phyloP scores from a whole-genome alignment of 176 grass and related monocot species.

The Sorghum bicolor region Sorghum_bicolor_NCBIv3 NC_012875.2:51120001-51120500 shows the following conservation, averaged over 20 bases:
- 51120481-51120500: too few species aligned
- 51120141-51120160: neutral
- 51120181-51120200: neutral
- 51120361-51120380: neutral
- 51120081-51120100: neutral
- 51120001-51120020: too few species aligned
- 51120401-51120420: too few species aligned
- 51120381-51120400: neutral
- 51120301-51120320: neutral
- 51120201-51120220: neutral
- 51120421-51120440: too few species aligned
- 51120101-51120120: neutral
- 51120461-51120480: too few species aligned
- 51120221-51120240: conserved; percentile 33
- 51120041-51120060: neutral
- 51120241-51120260: neutral
- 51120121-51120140: conserved; percentile 4
- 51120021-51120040: neutral
- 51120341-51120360: neutral
- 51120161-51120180: neutral
- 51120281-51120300: neutral
- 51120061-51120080: neutral
- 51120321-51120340: conserved; percentile 33
- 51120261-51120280: conserved; percentile 17
- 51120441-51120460: too few species aligned